Evolutionary conservation across 2,329 filamentous ascomycete species (phyloP).

Genomic region (Fusarium nisikadoi): DNA sequence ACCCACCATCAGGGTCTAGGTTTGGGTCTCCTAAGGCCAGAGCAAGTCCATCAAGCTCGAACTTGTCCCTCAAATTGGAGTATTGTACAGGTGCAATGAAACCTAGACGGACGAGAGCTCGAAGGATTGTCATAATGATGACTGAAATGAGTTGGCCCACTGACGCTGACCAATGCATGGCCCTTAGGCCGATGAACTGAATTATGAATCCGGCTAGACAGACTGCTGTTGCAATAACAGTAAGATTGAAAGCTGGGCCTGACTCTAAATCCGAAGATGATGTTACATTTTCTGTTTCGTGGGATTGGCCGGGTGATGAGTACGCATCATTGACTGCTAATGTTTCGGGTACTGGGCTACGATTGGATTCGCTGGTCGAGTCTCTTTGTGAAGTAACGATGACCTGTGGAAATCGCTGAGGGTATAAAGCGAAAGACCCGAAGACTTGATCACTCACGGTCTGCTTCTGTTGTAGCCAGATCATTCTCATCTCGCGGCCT

Average conservation of each 20-base stretch:
- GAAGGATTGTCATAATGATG: too few species aligned
- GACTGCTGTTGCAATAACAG: neutral
- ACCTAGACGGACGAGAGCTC: too few species aligned
- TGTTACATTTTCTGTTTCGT: accelerated
- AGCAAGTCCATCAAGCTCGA: too few species aligned
- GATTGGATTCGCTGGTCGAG: neutral
- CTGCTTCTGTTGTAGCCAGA: constrained; percentile 47
- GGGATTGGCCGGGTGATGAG: neutral
- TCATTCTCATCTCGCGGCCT: neutral
- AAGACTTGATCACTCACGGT: constrained; percentile 46
- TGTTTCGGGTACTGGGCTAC: neutral
- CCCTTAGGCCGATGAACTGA: constrained; percentile 9
- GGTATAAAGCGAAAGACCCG: neutral
- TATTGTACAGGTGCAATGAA: too few species aligned
- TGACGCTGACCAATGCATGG: constrained; percentile 8
- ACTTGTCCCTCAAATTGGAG: too few species aligned
- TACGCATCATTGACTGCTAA: neutral
- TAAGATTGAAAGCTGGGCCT: neutral
- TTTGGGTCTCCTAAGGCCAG: too few species aligned
- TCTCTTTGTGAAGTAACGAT: neutral
- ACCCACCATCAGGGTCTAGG: too few species aligned
- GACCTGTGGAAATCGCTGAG: neutral
- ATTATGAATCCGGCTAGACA: neutral
- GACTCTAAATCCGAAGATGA: neutral
- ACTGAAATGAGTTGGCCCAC: too few species aligned